phyloP scores from a whole-genome alignment of 805 yeast genomes.

The Lipomyces sp. region DNA sequence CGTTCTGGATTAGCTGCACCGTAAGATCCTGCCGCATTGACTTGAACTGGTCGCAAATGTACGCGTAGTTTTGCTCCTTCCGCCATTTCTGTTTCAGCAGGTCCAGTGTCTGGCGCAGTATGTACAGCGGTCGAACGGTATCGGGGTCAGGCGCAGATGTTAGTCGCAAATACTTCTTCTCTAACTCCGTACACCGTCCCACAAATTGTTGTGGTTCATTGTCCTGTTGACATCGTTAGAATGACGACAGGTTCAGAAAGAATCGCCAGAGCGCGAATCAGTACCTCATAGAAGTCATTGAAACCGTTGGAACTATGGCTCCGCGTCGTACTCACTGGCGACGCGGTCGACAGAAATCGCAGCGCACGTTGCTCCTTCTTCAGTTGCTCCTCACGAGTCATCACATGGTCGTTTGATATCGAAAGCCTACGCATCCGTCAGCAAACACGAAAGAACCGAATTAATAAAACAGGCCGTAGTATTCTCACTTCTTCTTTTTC shows the following conservation, averaged over 20 bases:
- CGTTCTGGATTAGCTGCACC: constrained; percentile 80
- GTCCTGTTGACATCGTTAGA: not conserved
- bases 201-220: constrained; percentile 38
- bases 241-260: not conserved
- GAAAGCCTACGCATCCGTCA: not conserved
- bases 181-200: constrained; percentile 65
- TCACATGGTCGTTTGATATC: not conserved
- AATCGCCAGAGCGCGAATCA: not conserved
- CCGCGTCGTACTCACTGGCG: not conserved
- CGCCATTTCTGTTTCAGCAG: constrained; percentile 53
- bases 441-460: not conserved
- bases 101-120: constrained; percentile 57
- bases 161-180: constrained; percentile 74
- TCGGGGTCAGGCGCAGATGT: constrained; percentile 91
- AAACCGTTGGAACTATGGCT: not conserved
- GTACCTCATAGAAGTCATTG: not conserved
- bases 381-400: constrained; percentile 1
- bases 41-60: constrained; percentile 84
- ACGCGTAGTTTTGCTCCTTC: constrained; percentile 59
- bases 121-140: constrained; percentile 66
- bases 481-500: not conserved
- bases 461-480: not conserved
- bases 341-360: constrained; percentile 41
- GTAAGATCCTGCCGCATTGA: constrained; percentile 90
- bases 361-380: constrained; percentile 43